Evolutionary conservation across 2,329 filamentous ascomycete species (phyloP), one percentile per base, ranked within the genome.

Genomic region (Neocatenulostroma microsporum): DNA sequence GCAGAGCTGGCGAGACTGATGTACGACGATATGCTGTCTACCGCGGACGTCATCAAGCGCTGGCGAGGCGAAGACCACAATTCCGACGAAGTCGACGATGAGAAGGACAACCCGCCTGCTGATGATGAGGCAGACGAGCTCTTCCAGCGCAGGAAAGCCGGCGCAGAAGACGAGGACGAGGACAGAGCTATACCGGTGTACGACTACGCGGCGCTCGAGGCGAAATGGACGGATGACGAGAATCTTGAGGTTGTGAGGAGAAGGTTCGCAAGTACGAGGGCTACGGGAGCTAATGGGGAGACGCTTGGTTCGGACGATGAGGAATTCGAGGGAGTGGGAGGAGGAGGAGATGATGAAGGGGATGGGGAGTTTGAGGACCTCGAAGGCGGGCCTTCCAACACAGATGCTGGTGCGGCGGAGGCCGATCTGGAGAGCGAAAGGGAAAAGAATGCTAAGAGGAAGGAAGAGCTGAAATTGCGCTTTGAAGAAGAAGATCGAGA

Each of bases 401-500:
- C 48, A 7, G 45, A 29, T 7, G 42, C 45, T 5, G 6, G 18
- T 6, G 62, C 62, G 11, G 63, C 61, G 21, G 62, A 57, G 23
- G n/a, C n/a, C n/a, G 67, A 71, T 31, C 70, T 96, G n/a, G 86
- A 89, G 44, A 82, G 80, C 3, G 91, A 98, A 64, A 82, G 91
- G 49, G 85, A 86, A 50, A 83, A 78, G 61, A 98, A 98, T 54
- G 91, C 91, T 2, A 78, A 80, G 47, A 75, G 84, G 47, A 98
- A 98, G 62, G 91, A 95, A 62, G 91, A 98, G 60, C 75, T 98
- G 36, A 93, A 86, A 58, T 70, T 93, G 35, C 79, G 93, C 1
- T 98, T 98, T 56, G 91, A 98, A 56, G 88, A 96, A 61, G 91
- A 98, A 68, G 91, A 98, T 57, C 76, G 85, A n/a, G 91, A 98